Conservation (phyloP, 2,329 filamentous ascomycete genomes). For the Coleophoma cylindrospora region DNA sequence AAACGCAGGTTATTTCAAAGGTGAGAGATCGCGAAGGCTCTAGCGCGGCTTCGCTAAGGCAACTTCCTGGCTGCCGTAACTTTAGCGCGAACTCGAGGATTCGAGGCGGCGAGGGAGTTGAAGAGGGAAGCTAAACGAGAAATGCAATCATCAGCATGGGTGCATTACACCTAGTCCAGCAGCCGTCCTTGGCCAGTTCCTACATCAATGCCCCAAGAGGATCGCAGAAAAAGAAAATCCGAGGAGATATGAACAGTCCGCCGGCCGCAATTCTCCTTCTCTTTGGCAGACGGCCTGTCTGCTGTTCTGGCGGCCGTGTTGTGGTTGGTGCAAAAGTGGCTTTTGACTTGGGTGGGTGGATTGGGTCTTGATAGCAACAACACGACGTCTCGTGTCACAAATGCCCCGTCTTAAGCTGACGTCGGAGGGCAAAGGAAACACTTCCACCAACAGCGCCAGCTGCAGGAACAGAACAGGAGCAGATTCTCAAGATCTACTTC, state of each 20-base stretch:
- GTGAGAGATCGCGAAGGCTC: neutral
- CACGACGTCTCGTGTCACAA: neutral
- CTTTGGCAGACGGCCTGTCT: no score
- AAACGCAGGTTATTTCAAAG: neutral
- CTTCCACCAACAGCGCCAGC: neutral
- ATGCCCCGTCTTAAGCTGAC: neutral
- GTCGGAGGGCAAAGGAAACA: neutral
- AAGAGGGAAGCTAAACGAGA: conserved; percentile 15
- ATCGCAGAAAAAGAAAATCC: no score
- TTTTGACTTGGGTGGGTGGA: no score
- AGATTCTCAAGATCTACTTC: neutral
- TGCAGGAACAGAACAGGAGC: neutral
- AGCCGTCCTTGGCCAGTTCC: no score
- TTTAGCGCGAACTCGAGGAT: neutral
- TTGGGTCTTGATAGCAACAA: neutral
- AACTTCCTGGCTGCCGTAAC: no score
- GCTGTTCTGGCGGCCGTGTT: no score
- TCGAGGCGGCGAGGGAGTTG: conserved; percentile 9
- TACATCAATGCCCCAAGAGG: no score
- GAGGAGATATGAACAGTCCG: no score
- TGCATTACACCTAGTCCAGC: no score
- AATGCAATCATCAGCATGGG: no score
- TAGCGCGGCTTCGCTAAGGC: neutral
- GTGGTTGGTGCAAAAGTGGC: no score
- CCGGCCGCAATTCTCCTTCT: no score